Percentiles rank a stretch among this genome's conserved stretches.
These are phyloP conservation scores for Penicillium lagena DNA, from an alignment of 495 filamentous ascomycete genomes.

Conservation along the genomic window DNA sequence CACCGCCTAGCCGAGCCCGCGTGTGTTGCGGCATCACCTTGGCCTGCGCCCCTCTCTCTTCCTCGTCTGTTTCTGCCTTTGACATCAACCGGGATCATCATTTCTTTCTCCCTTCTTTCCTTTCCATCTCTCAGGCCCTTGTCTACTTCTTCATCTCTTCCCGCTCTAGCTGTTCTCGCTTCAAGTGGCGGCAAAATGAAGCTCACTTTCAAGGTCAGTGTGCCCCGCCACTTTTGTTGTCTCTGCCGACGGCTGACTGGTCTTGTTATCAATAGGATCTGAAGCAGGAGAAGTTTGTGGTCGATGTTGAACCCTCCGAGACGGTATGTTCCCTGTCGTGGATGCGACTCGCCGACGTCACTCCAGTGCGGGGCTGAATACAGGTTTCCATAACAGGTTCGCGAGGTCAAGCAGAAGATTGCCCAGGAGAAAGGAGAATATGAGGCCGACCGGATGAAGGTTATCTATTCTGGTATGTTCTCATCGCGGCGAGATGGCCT, in stretches of 20 bases:
- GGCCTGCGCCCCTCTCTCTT: not conserved
- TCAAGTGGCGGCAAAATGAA: slow-evolving; percentile 55
- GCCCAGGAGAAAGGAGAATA: slow-evolving; percentile 74
- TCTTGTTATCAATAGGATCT: slow-evolving; percentile 58
- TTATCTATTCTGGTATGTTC: slow-evolving; percentile 86
- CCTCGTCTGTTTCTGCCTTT: not conserved
- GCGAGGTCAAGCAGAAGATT: slow-evolving; percentile 85
- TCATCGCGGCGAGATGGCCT: not conserved
- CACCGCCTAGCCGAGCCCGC: too few species aligned
- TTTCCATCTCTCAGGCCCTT: slow-evolving; percentile 1
- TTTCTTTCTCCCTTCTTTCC: slow-evolving; percentile 3
- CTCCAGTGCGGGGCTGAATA: slow-evolving; percentile 26
- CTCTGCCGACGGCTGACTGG: slow-evolving; percentile 3
- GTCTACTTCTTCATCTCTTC: slow-evolving; percentile 10
- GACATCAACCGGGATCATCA: slow-evolving; percentile 2
- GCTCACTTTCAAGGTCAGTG: slow-evolving; percentile 73
- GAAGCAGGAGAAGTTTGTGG: slow-evolving; percentile 94
- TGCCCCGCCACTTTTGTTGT: slow-evolving; percentile 11
- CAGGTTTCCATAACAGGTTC: slow-evolving; percentile 57
- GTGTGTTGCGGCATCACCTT: too few species aligned
- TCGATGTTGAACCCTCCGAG: slow-evolving; percentile 90
- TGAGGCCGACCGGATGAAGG: slow-evolving; percentile 80
- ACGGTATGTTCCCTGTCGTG: slow-evolving; percentile 49
- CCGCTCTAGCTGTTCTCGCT: slow-evolving; percentile 3
- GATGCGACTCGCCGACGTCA: not conserved